Evolutionary conservation across 495 filamentous ascomycete species (phyloP).

Genomic region (Astrothelium macrocarpum): DNA sequence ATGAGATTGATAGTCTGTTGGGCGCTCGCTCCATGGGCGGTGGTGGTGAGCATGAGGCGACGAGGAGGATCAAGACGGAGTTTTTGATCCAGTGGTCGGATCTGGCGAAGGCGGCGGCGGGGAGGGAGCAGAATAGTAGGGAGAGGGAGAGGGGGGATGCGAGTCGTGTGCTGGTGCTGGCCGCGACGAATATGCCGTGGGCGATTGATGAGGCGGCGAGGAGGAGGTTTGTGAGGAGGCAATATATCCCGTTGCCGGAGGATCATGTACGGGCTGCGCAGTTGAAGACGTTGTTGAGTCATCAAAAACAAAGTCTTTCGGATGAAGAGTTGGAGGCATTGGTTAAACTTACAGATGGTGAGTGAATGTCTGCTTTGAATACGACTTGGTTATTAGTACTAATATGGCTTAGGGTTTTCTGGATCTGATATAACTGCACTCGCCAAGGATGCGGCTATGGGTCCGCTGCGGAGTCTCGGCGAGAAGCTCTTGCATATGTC

Average conservation of each 20-base stretch:
- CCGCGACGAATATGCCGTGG: conserved; percentile 95
- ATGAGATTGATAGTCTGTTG: conserved; percentile 94
- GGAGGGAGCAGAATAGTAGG: conserved; percentile 58
- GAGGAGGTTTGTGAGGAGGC: conserved; percentile 80
- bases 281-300: conserved; percentile 63
- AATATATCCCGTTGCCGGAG: conserved; percentile 94
- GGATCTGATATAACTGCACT: conserved; percentile 95
- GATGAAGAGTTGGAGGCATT: conserved; percentile 64
- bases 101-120: conserved; percentile 82
- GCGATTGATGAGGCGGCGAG: conserved; percentile 95
- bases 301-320: conserved; percentile 77
- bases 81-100: conserved; percentile 98
- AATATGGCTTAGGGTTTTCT: conserved; percentile 61
- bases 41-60: conserved; percentile 83
- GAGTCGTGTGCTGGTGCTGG: conserved; percentile 82
- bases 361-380: conserved; percentile 16
- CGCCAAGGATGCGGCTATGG: conserved; percentile 98
- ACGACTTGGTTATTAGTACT: not conserved
- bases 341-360: conserved; percentile 81
- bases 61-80: conserved; percentile 90
- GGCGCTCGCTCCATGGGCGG: conserved; percentile 81
- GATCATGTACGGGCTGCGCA: conserved; percentile 68
- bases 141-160: conserved; percentile 70
- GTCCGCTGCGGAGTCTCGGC: conserved; percentile 80
- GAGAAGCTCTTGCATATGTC: conserved; percentile 82